Percentiles rank a stretch among this genome's conserved stretches.
These are phyloP conservation scores for Penicillium sp. DNA, from an alignment of 2,329 filamentous ascomycete genomes.

Conservation along the genomic window DNA sequence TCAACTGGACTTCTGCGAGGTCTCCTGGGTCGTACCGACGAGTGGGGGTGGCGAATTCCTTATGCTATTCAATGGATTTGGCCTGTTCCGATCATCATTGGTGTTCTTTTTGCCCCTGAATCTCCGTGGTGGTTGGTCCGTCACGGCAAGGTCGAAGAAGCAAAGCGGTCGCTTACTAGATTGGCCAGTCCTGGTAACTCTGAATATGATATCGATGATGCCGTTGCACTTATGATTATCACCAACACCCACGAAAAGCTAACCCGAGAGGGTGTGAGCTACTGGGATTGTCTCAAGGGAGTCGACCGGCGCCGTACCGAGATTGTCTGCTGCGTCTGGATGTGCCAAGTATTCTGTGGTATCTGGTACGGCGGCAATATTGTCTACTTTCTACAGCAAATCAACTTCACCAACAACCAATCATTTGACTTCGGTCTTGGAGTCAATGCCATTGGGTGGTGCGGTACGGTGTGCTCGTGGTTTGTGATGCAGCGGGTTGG, in stretches of 20 bases:
- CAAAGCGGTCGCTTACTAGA: slow-evolving; percentile 9
- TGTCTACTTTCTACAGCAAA: slow-evolving; percentile 34
- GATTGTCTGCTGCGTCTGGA: slow-evolving; percentile 37
- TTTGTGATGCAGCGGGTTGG: slow-evolving; percentile 3
- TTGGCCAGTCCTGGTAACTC: background rate
- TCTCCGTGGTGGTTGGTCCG: slow-evolving; percentile 40
- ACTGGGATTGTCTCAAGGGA: slow-evolving; percentile 28
- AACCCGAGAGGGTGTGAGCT: slow-evolving; percentile 7
- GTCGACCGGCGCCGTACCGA: slow-evolving; percentile 38
- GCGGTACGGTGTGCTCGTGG: slow-evolving; percentile 6
- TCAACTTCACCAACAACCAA: slow-evolving; percentile 32
- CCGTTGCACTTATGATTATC: background rate
- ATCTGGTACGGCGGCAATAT: slow-evolving; percentile 31
- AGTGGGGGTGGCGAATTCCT: slow-evolving; percentile 33
- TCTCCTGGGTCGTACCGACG: slow-evolving; percentile 35
- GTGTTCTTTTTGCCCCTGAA: slow-evolving; percentile 31
- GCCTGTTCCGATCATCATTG: slow-evolving; percentile 20
- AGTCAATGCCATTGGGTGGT: slow-evolving; percentile 56
- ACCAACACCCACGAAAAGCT: background rate
- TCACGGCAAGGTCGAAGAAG: slow-evolving; percentile 30
- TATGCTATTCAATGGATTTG: slow-evolving; percentile 35
- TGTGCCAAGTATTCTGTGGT: slow-evolving; percentile 31
- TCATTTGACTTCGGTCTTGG: slow-evolving; percentile 45
- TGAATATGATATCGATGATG: background rate
- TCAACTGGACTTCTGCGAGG: slow-evolving; percentile 35